Percentiles rank a stretch among this genome's conserved stretches.
Conservation (phyloP, 257 asterid genomes). For the Lithospermum erythrorhizon region DNA sequence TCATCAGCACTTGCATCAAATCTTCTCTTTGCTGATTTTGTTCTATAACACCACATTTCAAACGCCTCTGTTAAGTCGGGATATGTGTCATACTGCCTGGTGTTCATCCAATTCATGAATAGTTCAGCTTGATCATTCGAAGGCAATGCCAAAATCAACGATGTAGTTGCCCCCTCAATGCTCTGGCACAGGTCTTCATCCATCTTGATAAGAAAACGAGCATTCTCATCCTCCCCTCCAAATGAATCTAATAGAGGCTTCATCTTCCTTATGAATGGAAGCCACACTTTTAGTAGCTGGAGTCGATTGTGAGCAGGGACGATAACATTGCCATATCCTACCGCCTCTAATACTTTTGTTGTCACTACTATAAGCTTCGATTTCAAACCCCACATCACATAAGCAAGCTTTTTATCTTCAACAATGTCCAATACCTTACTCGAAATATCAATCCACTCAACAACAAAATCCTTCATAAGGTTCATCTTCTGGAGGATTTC, state of each 20-base stretch:
- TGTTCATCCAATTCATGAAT: constrained; percentile 59
- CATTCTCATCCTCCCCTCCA: constrained; percentile 17
- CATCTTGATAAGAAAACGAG: constrained; percentile 37
- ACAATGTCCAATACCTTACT: constrained; percentile 19
- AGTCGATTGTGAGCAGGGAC: constrained; percentile 51
- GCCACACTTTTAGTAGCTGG: constrained; percentile 47
- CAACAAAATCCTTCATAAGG: constrained; percentile 52
- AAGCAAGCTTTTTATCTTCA: constrained; percentile 32
- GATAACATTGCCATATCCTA: constrained; percentile 67
- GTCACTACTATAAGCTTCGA: constrained; percentile 48
- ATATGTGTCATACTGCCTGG: constrained; percentile 33
- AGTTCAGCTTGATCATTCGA: constrained; percentile 72
- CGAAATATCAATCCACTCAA: constrained; percentile 48
- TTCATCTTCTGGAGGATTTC: constrained; percentile 48
- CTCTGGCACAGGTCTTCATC: constrained; percentile 59
- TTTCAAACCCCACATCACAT: constrained; percentile 44
- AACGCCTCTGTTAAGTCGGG: constrained; percentile 85
- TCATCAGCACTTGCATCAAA: constrained; percentile 39
- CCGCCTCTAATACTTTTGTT: constrained; percentile 64
- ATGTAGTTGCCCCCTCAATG: constrained; percentile 68
- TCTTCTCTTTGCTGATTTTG: constrained; percentile 69
- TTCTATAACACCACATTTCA: constrained; percentile 76
- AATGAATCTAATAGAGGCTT: constrained; percentile 45
- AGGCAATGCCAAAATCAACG: constrained; percentile 54
- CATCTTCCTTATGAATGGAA: constrained; percentile 55